Evolutionary conservation across 177 flowering plant species (phyloP).

Genomic region (Vitis hybrid): DNA sequence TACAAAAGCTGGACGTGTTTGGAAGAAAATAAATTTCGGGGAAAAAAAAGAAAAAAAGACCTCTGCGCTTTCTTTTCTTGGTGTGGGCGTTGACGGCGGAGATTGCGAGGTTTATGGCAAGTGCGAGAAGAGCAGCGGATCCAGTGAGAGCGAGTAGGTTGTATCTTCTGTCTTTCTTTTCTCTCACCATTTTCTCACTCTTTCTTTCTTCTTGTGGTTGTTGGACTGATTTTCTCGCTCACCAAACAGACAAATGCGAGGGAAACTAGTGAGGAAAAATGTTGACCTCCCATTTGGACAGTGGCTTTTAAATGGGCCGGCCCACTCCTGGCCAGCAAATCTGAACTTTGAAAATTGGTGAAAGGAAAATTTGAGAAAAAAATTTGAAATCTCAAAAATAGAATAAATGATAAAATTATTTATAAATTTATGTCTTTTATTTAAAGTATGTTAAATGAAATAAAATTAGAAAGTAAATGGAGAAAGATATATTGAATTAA

Average conservation of each 20-base stretch:
- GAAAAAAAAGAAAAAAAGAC: slow-evolving; percentile 19
- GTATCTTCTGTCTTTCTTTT: slow-evolving; percentile 13
- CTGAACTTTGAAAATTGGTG: too few relatives aligned
- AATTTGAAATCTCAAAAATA: too few relatives aligned
- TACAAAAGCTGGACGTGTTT: background rate
- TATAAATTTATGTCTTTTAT: too few relatives aligned
- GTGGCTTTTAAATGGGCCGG: too few relatives aligned
- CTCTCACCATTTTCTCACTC: slow-evolving; percentile 21
- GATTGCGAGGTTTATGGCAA: slow-evolving; percentile 67
- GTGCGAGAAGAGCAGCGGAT: slow-evolving; percentile 64
- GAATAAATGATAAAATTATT: too few relatives aligned
- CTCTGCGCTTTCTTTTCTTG: slow-evolving; percentile 44
- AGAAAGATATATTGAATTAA: too few relatives aligned
- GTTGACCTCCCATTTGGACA: too few relatives aligned
- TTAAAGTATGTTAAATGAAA: too few relatives aligned
- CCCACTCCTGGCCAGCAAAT: too few relatives aligned
- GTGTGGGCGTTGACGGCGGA: slow-evolving; percentile 48
- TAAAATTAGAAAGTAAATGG: too few relatives aligned
- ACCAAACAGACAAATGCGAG: slow-evolving; percentile 30
- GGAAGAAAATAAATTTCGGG: background rate
- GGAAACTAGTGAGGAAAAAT: slow-evolving; percentile 12
- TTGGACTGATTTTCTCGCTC: slow-evolving; percentile 8
- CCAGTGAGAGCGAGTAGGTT: slow-evolving; percentile 63
- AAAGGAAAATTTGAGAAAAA: too few relatives aligned
- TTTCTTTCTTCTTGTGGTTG: slow-evolving; percentile 15